Evolutionary conservation across 1,284 basidiomycete genomes (phyloP).

Genomic region (Cryptococcus sp.): DNA sequence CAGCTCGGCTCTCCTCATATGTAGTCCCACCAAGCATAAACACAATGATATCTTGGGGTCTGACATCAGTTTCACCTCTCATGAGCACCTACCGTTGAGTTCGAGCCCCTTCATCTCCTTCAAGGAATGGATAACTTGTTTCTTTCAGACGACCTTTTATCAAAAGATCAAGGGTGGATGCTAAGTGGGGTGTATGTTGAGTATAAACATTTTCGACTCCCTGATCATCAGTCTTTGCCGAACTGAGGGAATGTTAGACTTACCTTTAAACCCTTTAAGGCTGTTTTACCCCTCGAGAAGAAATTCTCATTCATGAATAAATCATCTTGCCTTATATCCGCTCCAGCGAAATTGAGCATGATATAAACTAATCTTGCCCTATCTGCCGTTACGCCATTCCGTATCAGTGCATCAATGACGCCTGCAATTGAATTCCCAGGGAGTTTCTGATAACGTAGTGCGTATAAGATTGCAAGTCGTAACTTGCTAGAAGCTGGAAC

Average conservation of each 20-base stretch:
- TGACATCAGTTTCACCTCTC: conserved; percentile 34
- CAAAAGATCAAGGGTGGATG: conserved; percentile 85
- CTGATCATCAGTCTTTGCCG: conserved; percentile 45
- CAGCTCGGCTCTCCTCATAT: conserved; percentile 81
- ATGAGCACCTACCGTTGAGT: conserved; percentile 32
- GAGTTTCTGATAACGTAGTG: conserved; percentile 91
- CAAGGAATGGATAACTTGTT: conserved; percentile 83
- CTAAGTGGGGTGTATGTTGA: conserved; percentile 90
- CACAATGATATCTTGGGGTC: conserved; percentile 88
- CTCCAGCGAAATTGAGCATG: conserved; percentile 86
- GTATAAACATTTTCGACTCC: conserved; percentile 99
- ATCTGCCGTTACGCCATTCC: conserved; percentile 74
- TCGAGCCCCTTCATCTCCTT: conserved; percentile 54
- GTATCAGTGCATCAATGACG: conserved; percentile 75
- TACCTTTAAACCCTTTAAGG: conserved; percentile 90
- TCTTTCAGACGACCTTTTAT: conserved; percentile 83
- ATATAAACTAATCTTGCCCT: conserved; percentile 90
- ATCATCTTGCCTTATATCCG: conserved; percentile 96
- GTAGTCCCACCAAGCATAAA: conserved; percentile 93
- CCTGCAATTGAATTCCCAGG: conserved; percentile 75
- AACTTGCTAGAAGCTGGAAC: conserved; percentile 80
- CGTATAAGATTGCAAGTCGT: conserved; percentile 88
- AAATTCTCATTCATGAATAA: conserved; percentile 94
- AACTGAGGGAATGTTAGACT: conserved; percentile 6
- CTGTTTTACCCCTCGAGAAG: conserved; percentile 88